These are phyloP conservation scores for Blastomyces parvus DNA, from an alignment of 2,329 filamentous ascomycete species.

Conservation along the genomic window DNA sequence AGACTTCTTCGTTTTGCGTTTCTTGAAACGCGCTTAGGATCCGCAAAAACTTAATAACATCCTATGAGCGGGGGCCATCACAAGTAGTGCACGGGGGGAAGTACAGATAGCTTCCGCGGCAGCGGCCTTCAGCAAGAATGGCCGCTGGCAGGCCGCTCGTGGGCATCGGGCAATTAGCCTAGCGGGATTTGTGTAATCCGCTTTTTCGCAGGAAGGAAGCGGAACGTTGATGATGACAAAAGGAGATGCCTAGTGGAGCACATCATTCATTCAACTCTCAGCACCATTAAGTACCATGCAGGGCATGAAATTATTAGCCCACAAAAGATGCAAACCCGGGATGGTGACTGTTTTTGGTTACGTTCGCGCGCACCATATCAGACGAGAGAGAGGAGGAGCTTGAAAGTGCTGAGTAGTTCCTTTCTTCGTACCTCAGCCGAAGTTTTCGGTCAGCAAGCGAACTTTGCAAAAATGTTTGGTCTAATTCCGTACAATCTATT, in stretches of 20 bases:
- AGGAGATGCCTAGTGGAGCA: background rate
- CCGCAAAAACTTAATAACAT: background rate
- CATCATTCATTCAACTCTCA: background rate
- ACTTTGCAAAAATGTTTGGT: background rate
- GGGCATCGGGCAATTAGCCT: background rate
- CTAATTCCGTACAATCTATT: background rate
- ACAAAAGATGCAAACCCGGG: background rate
- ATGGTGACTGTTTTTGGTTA: background rate
- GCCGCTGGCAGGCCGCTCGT: background rate
- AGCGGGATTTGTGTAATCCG: background rate
- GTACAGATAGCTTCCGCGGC: background rate
- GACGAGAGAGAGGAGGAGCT: background rate
- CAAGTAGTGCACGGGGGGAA: background rate
- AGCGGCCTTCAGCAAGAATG: background rate
- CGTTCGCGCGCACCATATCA: background rate
- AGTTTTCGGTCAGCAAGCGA: background rate
- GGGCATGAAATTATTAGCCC: background rate
- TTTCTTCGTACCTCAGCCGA: background rate
- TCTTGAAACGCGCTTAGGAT: background rate
- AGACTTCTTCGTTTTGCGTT: background rate
- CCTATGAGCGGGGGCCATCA: background rate
- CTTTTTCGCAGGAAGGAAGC: background rate
- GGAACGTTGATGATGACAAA: background rate
- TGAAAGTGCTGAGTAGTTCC: background rate
- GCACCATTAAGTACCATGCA: background rate